Conservation (phyloP, 164 flowering plant genomes). For the Litsea cubeba region DNA sequence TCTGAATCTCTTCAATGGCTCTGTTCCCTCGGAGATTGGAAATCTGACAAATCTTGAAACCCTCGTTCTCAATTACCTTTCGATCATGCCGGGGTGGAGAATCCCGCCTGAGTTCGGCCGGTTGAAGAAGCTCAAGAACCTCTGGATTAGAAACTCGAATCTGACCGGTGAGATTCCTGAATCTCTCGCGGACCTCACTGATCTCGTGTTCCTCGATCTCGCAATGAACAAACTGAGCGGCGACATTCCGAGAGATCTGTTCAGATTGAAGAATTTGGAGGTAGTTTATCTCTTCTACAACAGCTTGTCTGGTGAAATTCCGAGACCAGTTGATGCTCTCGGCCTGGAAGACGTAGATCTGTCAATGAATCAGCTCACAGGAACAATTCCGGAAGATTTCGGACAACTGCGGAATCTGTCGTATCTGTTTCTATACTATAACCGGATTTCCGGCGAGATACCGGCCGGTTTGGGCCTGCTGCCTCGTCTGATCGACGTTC, state of each 20-base stretch:
- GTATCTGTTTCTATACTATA: slow-evolving; percentile 31
- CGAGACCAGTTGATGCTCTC: slow-evolving; percentile 23
- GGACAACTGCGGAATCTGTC: slow-evolving; percentile 49
- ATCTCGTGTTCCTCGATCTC: slow-evolving; percentile 48
- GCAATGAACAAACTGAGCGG: slow-evolving; percentile 44
- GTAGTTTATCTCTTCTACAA: slow-evolving; percentile 28
- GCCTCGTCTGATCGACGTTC: slow-evolving; percentile 25
- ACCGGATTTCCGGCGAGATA: slow-evolving; percentile 52
- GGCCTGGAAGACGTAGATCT: slow-evolving; percentile 43
- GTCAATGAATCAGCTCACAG: slow-evolving; percentile 13
- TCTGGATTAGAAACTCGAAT: slow-evolving; percentile 48
- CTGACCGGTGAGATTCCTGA: slow-evolving; percentile 30
- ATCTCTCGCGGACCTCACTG: slow-evolving; percentile 36
- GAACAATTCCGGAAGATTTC: slow-evolving; percentile 25
- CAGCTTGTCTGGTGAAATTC: slow-evolving; percentile 57
- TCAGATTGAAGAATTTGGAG: slow-evolving; percentile 47
- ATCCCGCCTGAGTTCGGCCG: slow-evolving; percentile 47
- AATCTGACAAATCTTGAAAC: slow-evolving; percentile 30
- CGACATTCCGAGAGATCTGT: slow-evolving; percentile 43
- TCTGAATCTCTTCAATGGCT: slow-evolving; percentile 47
- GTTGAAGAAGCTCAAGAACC: slow-evolving; percentile 39
- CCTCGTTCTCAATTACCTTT: background rate
- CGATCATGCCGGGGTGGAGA: slow-evolving; percentile 21
- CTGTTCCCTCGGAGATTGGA: slow-evolving; percentile 54
- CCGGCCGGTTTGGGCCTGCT: slow-evolving; percentile 39